Evolutionary conservation across 352 stramenopile species (phyloP).

Genomic region (Phytophthora syringae): DNA sequence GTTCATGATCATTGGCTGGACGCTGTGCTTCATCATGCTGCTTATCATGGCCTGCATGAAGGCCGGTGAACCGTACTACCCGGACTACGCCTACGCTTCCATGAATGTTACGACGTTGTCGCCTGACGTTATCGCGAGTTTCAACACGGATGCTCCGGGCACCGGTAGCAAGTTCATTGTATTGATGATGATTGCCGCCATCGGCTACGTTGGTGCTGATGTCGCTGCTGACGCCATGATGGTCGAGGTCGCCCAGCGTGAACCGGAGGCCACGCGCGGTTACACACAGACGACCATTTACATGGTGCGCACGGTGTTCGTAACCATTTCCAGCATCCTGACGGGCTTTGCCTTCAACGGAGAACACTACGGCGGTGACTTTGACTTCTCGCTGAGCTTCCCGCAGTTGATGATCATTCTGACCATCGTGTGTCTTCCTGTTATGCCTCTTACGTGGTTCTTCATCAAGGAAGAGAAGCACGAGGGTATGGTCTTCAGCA

Average conservation of each 20-base stretch:
- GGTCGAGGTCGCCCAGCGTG: conserved; percentile 49
- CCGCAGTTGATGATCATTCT: conserved; percentile 50
- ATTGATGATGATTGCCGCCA: conserved; percentile 53
- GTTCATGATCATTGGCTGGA: conserved; percentile 66
- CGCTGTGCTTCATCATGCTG: conserved; percentile 47
- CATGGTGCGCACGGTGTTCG: conserved; percentile 47
- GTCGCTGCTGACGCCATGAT: conserved; percentile 54
- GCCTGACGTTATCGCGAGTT: conserved; percentile 30
- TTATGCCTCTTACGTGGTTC: conserved; percentile 57
- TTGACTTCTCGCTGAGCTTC: conserved; percentile 56
- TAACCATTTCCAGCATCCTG: conserved; percentile 47
- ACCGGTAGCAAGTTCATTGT: conserved; percentile 51
- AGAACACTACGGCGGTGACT: conserved; percentile 52
- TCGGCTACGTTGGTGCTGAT: conserved; percentile 53
- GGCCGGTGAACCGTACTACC: conserved; percentile 54
- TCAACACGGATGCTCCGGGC: conserved; percentile 44
- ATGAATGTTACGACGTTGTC: conserved; percentile 26
- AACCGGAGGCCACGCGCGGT: conserved; percentile 37
- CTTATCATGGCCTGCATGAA: conserved; percentile 48
- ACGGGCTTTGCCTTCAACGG: conserved; percentile 58
- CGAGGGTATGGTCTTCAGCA: conserved; percentile 29
- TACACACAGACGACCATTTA: conserved; percentile 46
- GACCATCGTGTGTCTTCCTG: conserved; percentile 37
- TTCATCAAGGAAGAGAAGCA: conserved; percentile 52
- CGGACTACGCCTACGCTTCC: conserved; percentile 26